phyloP scores from a whole-genome alignment of 75 land plant genomes.

The Selaginella moellendorffii region DNA sequence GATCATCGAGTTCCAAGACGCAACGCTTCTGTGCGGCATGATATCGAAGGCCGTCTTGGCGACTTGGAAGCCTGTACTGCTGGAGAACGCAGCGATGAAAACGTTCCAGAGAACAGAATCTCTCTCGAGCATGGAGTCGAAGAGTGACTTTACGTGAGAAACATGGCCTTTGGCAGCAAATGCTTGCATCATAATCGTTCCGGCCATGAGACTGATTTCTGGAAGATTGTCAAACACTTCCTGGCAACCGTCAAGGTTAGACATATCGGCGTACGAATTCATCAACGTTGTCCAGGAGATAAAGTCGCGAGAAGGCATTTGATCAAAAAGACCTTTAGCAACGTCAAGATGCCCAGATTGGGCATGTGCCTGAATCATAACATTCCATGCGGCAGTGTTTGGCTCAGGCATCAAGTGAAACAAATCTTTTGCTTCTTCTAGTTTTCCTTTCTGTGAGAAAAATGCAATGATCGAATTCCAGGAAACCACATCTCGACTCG shows the following conservation, averaged over 20 bases:
- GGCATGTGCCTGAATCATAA: constrained; percentile 7
- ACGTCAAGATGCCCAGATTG: not conserved
- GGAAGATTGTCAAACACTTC: not conserved
- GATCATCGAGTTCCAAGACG: constrained; percentile 11
- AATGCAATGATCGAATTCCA: not conserved
- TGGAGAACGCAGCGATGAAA: not conserved
- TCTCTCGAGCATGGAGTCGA: not conserved
- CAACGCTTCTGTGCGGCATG: constrained; percentile 9
- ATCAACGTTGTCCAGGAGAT: not conserved
- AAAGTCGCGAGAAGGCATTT: not conserved
- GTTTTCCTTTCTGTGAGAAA: not conserved
- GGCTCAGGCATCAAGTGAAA: not conserved
- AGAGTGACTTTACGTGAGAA: not conserved
- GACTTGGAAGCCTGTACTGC: not conserved
- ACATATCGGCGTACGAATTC: not conserved
- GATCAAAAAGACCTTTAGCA: not conserved
- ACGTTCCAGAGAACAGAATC: not conserved
- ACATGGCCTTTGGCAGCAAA: not conserved
- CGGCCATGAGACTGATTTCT: not conserved
- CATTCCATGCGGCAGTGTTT: not conserved
- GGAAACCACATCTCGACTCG: not conserved
- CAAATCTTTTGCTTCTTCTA: not conserved
- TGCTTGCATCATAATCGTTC: not conserved
- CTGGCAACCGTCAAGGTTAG: not conserved
- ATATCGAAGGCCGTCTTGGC: constrained; percentile 6